These are phyloP conservation scores for Agaricus sinodeliciosus DNA, from an alignment of 768 basidiomycete species.

Conservation along the genomic window DNA sequence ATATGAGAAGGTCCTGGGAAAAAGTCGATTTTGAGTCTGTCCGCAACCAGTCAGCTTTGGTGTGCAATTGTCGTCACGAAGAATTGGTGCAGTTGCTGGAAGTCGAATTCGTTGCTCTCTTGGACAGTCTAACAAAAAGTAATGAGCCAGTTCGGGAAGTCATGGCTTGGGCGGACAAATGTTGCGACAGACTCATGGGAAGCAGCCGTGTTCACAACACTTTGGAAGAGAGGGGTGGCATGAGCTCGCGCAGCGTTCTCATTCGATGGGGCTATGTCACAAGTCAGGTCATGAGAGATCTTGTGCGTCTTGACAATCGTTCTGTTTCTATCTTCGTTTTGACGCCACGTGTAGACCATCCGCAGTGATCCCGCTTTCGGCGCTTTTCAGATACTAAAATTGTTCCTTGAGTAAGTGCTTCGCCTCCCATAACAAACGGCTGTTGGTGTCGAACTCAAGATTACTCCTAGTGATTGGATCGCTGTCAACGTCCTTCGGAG, in stretches of 20 bases:
- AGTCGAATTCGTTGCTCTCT: slow-evolving; percentile 73
- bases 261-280: slow-evolving; percentile 93
- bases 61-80: slow-evolving; percentile 90
- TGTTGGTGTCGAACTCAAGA: slow-evolving; percentile 5
- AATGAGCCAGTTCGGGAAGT: slow-evolving; percentile 79
- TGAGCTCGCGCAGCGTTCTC: slow-evolving; percentile 83
- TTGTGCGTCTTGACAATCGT: slow-evolving; percentile 42
- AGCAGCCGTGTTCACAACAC: slow-evolving; percentile 46
- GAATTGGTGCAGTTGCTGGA: slow-evolving; percentile 81
- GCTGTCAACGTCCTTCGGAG: slow-evolving; percentile 82
- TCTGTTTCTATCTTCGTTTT: slow-evolving; percentile 6
- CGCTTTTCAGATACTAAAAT: slow-evolving; percentile 86
- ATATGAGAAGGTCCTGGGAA: slow-evolving; percentile 85
- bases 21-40: slow-evolving; percentile 89
- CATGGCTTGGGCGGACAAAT: slow-evolving; percentile 90
- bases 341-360: slow-evolving; percentile 56
- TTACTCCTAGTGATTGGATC: slow-evolving; percentile 71
- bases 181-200: slow-evolving; percentile 79
- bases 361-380: slow-evolving; percentile 90
- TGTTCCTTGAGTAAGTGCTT: slow-evolving; percentile 77
- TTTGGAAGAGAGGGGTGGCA: slow-evolving; percentile 68
- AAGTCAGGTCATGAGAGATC: slow-evolving; percentile 87
- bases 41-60: slow-evolving; percentile 86
- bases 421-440: background rate
- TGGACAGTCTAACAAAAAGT: slow-evolving; percentile 67